Evolutionary conservation across 768 basidiomycete species (phyloP).

Genomic region (Fomitopsis serialis): DNA sequence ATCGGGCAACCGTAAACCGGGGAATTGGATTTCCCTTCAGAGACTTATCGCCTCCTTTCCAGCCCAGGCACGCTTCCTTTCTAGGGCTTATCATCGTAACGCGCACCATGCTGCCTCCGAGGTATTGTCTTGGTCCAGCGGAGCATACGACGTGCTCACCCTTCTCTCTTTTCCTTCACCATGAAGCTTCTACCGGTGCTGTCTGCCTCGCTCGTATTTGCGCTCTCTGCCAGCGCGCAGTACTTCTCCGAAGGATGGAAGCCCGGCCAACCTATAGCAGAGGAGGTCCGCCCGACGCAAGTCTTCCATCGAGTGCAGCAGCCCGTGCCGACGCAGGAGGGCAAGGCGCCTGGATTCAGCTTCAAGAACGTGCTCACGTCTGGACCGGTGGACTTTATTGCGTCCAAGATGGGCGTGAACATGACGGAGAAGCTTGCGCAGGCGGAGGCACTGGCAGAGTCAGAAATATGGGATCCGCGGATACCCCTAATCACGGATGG

Average conservation of each 20-base stretch:
- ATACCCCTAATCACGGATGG: constrained; percentile 79
- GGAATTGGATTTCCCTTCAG: background rate
- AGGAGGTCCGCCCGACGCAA: constrained; percentile 6
- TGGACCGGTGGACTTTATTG: constrained; percentile 48
- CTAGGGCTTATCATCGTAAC: background rate
- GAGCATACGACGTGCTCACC: constrained; percentile 13
- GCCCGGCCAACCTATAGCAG: constrained; percentile 55
- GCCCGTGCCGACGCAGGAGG: background rate
- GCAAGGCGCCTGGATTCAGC: constrained; percentile 14
- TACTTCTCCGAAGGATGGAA: constrained; percentile 82
- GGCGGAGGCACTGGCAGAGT: constrained; percentile 20
- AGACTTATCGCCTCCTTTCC: background rate
- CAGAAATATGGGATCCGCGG: constrained; percentile 58
- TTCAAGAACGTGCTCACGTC: constrained; percentile 38
- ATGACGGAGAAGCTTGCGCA: constrained; percentile 49
- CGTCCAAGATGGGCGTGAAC: constrained; percentile 63
- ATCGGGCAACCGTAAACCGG: no score
- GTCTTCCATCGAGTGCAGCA: constrained; percentile 1
- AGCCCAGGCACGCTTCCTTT: background rate
- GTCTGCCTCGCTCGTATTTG: constrained; percentile 25
- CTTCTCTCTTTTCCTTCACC: constrained; percentile 18
- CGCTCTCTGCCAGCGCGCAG: constrained; percentile 44
- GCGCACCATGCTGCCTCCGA: background rate
- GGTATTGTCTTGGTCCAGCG: background rate
- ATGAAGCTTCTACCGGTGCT: constrained; percentile 48